phyloP scores from a whole-genome alignment of 306 rosid species.

The Arachis stenosperma region DNA sequence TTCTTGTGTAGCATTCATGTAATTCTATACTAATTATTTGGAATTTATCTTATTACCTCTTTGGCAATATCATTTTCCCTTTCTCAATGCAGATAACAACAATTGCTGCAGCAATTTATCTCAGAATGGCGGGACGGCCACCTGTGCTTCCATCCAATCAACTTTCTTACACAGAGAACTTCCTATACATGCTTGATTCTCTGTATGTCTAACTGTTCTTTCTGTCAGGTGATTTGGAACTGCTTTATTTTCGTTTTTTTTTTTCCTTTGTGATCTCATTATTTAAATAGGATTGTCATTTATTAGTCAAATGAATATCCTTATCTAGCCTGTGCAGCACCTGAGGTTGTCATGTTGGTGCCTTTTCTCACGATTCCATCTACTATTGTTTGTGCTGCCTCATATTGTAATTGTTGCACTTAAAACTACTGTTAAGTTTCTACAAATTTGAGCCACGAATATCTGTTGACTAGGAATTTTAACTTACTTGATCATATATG shows the following conservation, averaged over 20 bases:
- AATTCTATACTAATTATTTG: conserved; percentile 30
- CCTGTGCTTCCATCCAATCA: conserved; percentile 85
- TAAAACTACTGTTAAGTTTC: too few species aligned
- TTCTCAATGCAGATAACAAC: conserved; percentile 72
- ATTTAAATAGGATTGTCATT: conserved; percentile 1
- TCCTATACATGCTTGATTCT: conserved; percentile 94
- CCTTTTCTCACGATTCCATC: too few species aligned
- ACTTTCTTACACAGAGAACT: conserved; percentile 83
- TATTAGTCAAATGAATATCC: too few species aligned
- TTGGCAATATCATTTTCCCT: conserved; percentile 5
- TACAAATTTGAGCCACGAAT: too few species aligned
- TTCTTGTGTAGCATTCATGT: conserved; percentile 13
- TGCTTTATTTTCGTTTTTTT: not conserved
- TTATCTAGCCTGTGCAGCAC: too few species aligned
- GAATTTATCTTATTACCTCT: conserved; percentile 11
- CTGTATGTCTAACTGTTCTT: conserved; percentile 51
- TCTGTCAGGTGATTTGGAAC: not conserved
- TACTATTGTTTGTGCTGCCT: too few species aligned
- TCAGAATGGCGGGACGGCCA: conserved; percentile 85
- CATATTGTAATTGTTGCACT: too few species aligned
- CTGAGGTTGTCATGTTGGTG: too few species aligned
- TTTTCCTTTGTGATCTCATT: too few species aligned
- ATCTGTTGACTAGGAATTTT: too few species aligned
- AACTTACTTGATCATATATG: too few species aligned
- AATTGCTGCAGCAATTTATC: conserved; percentile 83